A percentile compares a stretch with the other conserved stretches of the same genome.
Conservation (phyloP, 2,329 filamentous ascomycete genomes). For the Xylariales sp. region DNA sequence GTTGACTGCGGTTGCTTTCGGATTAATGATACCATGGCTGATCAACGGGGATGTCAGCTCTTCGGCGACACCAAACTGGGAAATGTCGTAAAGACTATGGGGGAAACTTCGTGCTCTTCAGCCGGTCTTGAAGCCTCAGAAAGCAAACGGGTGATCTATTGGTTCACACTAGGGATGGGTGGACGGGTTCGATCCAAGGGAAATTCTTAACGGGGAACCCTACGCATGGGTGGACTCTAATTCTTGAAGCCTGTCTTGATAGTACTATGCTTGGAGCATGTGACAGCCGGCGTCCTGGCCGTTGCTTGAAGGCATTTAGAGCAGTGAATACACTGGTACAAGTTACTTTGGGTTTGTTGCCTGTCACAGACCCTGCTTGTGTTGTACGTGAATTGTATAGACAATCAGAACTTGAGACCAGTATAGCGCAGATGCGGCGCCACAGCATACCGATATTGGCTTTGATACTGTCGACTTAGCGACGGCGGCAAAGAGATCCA, state of each 20-base stretch:
- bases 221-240: not conserved
- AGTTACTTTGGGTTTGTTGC: too few species aligned
- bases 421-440: too few species aligned
- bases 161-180: not conserved
- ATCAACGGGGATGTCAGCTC: not conserved
- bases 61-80: not conserved
- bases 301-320: not conserved
- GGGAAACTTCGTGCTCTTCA: constrained; percentile 1
- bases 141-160: not conserved
- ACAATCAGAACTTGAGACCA: too few species aligned
- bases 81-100: not conserved
- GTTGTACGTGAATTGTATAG: too few species aligned
- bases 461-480: too few species aligned
- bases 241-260: not conserved
- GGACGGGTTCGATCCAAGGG: too few species aligned
- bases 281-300: not conserved
- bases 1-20: constrained; percentile 7
- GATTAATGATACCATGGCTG: constrained; percentile 9
- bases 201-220: not conserved
- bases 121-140: constrained; percentile 2
- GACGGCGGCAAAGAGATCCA: too few species aligned
- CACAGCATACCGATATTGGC: too few species aligned
- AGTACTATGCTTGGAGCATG: not conserved
- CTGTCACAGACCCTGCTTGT: too few species aligned
- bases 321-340: not conserved